These are phyloP conservation scores for Arthrocladium fulminans DNA, from an alignment of 2,329 filamentous ascomycete species.

Conservation along the genomic window DNA sequence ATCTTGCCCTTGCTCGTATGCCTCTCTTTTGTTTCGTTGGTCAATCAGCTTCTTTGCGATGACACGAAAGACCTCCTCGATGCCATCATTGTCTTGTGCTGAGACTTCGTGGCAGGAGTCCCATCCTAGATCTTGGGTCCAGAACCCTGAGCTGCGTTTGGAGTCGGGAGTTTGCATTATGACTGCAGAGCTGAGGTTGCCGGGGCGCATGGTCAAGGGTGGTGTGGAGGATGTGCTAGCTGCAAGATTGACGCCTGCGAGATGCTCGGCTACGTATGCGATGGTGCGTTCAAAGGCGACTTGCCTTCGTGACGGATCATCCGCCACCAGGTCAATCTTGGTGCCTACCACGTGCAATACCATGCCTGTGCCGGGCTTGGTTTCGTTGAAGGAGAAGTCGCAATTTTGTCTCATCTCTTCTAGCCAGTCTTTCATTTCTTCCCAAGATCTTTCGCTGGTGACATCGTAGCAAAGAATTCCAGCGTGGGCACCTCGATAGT, in stretches of 20 bases:
- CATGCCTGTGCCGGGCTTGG: conserved; percentile 48
- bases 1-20: conserved; percentile 41
- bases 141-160: conserved; percentile 46
- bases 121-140: conserved; percentile 90
- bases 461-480: conserved; percentile 94
- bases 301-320: conserved; percentile 67
- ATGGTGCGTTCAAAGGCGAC: conserved; percentile 95
- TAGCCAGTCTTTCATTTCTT: conserved; percentile 88
- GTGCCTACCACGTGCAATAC: conserved; percentile 93
- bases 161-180: conserved; percentile 31
- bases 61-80: conserved; percentile 91
- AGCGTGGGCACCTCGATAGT: conserved; percentile 91
- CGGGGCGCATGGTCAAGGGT: conserved; percentile 45
- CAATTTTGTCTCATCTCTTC: conserved; percentile 74
- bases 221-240: conserved; percentile 60
- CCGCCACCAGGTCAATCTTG: conserved; percentile 80
- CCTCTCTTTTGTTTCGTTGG: conserved; percentile 51
- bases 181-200: conserved; percentile 19
- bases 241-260: conserved; percentile 41
- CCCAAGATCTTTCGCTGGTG: conserved; percentile 74
- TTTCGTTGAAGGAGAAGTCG: conserved; percentile 32
- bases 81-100: conserved; percentile 86
- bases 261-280: conserved; percentile 86
- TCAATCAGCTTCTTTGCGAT: conserved; percentile 78
- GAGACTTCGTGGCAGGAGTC: conserved; percentile 96